A percentile compares a stretch with the other conserved stretches of the same genome.
These are phyloP conservation scores for Geotrichum klebahnii DNA, from an alignment of 1,139 yeast genomes.

Conservation along the genomic window DNA sequence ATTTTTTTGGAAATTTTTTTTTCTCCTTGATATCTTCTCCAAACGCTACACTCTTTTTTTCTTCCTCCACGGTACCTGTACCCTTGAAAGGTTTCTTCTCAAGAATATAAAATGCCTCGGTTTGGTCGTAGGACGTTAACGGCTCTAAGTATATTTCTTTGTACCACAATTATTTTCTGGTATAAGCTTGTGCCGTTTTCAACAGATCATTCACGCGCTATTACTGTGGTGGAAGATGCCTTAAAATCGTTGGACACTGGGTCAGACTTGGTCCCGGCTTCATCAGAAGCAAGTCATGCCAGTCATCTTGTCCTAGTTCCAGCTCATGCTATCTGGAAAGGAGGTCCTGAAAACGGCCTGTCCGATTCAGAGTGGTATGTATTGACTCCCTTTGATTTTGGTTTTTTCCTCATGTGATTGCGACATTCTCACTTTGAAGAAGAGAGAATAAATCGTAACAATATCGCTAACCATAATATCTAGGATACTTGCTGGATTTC, in stretches of 20 bases:
- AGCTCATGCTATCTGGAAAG: conserved; percentile 64
- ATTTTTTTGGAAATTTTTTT: too few species aligned
- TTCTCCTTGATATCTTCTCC: background rate
- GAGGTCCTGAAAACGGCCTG: conserved; percentile 16
- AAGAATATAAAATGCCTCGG: background rate
- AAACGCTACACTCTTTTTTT: background rate
- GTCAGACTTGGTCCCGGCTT: too few species aligned
- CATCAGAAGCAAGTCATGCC: too few species aligned
- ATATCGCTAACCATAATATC: too few species aligned
- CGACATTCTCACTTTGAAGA: background rate
- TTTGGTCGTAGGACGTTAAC: conserved; percentile 1
- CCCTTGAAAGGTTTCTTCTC: background rate
- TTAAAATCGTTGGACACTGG: too few species aligned
- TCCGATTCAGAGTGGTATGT: conserved; percentile 3
- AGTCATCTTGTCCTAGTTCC: conserved; percentile 58
- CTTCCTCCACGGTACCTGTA: background rate
- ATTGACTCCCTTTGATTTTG: too few species aligned
- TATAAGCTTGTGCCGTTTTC: background rate
- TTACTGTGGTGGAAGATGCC: too few species aligned
- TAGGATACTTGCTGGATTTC: conserved; percentile 63
- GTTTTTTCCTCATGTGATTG: background rate
- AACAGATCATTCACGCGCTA: too few species aligned
- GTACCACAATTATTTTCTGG: background rate
- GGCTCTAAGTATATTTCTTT: too few species aligned
- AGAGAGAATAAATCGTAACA: background rate